Base-by-base conservation (phyloP, 352 stramenopile genomes). In the Plasmopara halstedii region DNA sequence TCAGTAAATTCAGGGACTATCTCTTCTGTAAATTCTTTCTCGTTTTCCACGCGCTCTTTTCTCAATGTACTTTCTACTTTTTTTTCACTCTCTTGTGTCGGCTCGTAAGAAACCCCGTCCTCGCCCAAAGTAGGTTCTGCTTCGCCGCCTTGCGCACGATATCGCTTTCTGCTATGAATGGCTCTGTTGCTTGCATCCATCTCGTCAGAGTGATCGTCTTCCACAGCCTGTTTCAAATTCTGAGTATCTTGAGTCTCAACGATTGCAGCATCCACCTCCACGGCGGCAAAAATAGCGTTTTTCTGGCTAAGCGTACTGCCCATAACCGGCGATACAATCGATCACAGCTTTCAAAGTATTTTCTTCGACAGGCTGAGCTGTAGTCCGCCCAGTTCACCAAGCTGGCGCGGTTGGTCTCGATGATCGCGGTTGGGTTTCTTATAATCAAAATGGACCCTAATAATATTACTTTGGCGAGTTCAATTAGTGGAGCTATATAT, bases 251-350 rank as follows among this genome's bases (percentile, higher is more conserved):
- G 19, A 10, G 20, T 27, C 42, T 46, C 43, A 42, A 15, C 4
- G 42, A 25, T 25, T 29, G 47, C 14, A 11, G 21, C 10, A n/a
- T 50, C 52, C 6, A 19, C 40, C 23, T 59, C 40, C 7, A 31
- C 33, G 3, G 42, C 13, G 1, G 32, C 33, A 36, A 37, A 52
- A 4, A 39, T 3, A 14, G 46, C 34, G 21, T 68, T 46, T 34
- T 62, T 42, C 40, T 50, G 54, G 38, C 36, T 65, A 43, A 42
- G 46, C 6, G 20, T 15, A 29, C 42, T 46, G 54, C 50, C 56
- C 51, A 65, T 65, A n/a, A 31, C 33, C 27, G 39, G 17, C 25
- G 20, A 48, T 15, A 61, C 21, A 35, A 31, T 15, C 32, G 46
- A 44, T 21, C 34, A 42, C 18, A 9, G 21, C 39, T 47, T 9